These are phyloP conservation scores for Trichoderma hamatum DNA, from an alignment of 2,329 filamentous ascomycete species.

Conservation along the genomic window DNA sequence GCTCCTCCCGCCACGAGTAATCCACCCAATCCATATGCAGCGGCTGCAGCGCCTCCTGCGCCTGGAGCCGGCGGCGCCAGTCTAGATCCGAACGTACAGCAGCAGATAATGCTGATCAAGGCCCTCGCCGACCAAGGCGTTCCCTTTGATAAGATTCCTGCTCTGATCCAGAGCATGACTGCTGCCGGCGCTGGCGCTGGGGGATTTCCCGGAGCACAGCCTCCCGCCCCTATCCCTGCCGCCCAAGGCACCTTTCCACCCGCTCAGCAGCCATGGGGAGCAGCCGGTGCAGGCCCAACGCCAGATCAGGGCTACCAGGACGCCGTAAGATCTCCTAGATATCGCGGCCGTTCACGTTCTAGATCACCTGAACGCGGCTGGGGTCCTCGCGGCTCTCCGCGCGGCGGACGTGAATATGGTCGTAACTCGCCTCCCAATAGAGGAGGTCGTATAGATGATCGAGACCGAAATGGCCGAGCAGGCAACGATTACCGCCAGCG, in stretches of 20 bases:
- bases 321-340: slow-evolving; percentile 63
- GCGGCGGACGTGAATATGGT: slow-evolving; percentile 66
- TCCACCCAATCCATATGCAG: slow-evolving; percentile 36
- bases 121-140: slow-evolving; percentile 75
- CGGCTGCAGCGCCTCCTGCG: slow-evolving; percentile 41
- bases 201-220: slow-evolving; percentile 42
- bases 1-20: slow-evolving; percentile 40
- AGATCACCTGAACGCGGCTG: slow-evolving; percentile 78
- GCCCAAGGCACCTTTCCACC: slow-evolving; percentile 49
- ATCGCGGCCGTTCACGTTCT: slow-evolving; percentile 69
- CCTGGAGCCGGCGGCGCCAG: slow-evolving; percentile 41
- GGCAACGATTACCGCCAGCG: slow-evolving; percentile 82
- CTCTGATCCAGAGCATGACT: slow-evolving; percentile 58
- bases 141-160: slow-evolving; percentile 74
- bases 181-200: slow-evolving; percentile 38
- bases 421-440: slow-evolving; percentile 62
- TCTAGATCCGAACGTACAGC: slow-evolving; percentile 61
- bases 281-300: slow-evolving; percentile 35
- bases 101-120: slow-evolving; percentile 75
- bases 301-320: slow-evolving; percentile 60
- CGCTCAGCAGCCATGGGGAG: slow-evolving; percentile 40
- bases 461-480: slow-evolving; percentile 54
- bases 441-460: slow-evolving; percentile 50
- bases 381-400: slow-evolving; percentile 65
- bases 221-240: slow-evolving; percentile 22